Base-by-base conservation (phyloP, 2,329 filamentous ascomycete species). In the Zymoseptoria pseudotritici region DNA sequence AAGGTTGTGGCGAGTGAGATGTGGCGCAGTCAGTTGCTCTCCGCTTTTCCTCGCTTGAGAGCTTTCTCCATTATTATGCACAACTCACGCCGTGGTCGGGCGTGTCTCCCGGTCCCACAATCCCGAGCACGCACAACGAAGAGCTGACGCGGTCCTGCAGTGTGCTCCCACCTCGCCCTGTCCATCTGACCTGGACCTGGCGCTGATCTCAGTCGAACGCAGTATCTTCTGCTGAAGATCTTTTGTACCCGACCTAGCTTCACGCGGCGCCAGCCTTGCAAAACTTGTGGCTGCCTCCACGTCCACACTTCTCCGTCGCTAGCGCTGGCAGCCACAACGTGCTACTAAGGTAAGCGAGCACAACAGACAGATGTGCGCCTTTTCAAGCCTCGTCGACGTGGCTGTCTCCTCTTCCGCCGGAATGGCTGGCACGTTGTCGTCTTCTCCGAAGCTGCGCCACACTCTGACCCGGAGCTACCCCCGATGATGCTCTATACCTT, bases 141-240 rank as follows among this genome's bases (percentile, higher is more conserved):
- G 60, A 58, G 60, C 60, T 65, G 61, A 65, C 63, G 63, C 57
- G 63, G 61, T 65, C 61, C 58, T 63, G 63, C 63, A 63, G 52
- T 56, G 50, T 17, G 24, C 58, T 63, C 56, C 57, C 60, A 60
- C 59, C 59, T 24, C 58, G 13, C 20, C 22, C 52, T 46, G 13
- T 46, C 36, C 36, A 46, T 46, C 36, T 46, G 36, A 46, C 36
- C 36, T 46, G 36, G 36, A 46, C 36, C 36, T 21, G 36, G 53
- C 42, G 61, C 59, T 57, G 59, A 65, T 65, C 63, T 55, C 50
- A 36, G 22, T 42, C 31, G 21, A 50, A 61, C 42, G 54, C 24
- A 55, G 55, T 54, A 61, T 24, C 51, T 57, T 46, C 46, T 53
- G 46, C 53, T 46, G 59, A 56, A 58, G 59, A 63, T 63, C 57